Conservation (phyloP, 257 asterid species). For the Nemophila menziesii region DNA sequence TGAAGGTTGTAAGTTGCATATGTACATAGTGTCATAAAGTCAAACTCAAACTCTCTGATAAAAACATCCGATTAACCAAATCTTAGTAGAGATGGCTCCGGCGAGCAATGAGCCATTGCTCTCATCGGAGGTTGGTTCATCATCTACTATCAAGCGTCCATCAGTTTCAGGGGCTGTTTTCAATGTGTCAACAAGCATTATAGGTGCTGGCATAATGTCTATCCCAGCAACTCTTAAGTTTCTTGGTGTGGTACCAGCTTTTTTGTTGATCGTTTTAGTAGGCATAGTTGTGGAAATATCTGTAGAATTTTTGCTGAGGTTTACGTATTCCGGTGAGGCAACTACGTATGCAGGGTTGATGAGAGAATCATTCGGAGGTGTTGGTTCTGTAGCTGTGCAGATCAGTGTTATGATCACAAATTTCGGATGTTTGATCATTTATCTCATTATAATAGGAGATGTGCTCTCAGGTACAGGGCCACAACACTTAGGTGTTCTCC, state of each 20-base stretch:
- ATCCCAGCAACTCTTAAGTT: conserved; percentile 91
- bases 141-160: conserved; percentile 12
- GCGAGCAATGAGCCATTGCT: conserved; percentile 43
- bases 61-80: background rate
- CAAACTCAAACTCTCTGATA: too few species aligned
- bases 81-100: conserved; percentile 45
- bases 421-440: conserved; percentile 86
- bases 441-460: conserved; percentile 87
- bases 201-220: conserved; percentile 97
- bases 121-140: conserved; percentile 11
- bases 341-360: conserved; percentile 74
- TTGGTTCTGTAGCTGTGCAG: conserved; percentile 69
- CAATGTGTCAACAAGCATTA: conserved; percentile 82
- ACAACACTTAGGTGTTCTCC: conserved; percentile 76
- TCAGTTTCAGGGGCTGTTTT: conserved; percentile 71
- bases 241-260: conserved; percentile 72
- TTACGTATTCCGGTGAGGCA: conserved; percentile 64
- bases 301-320: conserved; percentile 77
- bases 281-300: conserved; percentile 62
- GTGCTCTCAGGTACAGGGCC: conserved; percentile 78
- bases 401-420: conserved; percentile 64
- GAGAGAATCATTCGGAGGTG: conserved; percentile 76
- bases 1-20: too few species aligned
- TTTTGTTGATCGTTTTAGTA: conserved; percentile 41
- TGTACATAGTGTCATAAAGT: too few species aligned